Percentiles rank a stretch among this genome's conserved stretches.
Conservation (phyloP, 441 rosid species). For the Rhodomyrtus psidioides region DNA sequence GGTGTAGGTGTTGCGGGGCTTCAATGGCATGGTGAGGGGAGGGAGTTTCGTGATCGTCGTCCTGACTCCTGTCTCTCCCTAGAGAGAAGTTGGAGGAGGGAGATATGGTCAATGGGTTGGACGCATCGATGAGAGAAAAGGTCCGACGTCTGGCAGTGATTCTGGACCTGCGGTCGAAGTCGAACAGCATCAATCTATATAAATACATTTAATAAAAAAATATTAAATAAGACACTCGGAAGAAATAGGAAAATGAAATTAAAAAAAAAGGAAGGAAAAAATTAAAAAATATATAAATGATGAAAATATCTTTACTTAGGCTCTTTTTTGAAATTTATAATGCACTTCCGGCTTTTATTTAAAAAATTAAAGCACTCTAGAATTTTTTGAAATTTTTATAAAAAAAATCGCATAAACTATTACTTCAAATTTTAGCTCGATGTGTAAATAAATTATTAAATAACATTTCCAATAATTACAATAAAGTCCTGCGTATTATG, state of each 20-base stretch:
- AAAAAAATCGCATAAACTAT: no score
- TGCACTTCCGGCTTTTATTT: no score
- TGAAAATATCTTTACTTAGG: no score
- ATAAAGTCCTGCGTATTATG: neutral
- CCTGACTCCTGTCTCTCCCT: neutral
- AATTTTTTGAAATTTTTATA: no score
- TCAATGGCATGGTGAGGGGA: slow-evolving; percentile 41
- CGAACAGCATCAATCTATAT: neutral
- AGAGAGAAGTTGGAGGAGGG: neutral
- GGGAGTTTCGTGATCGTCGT: neutral
- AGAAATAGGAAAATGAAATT: no score
- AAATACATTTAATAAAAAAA: neutral
- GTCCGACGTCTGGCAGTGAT: neutral
- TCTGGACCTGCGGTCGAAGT: neutral
- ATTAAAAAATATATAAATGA: no score
- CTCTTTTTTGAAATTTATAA: no score
- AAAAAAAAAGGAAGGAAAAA: no score
- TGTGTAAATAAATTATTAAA: neutral
- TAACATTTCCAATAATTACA: neutral
- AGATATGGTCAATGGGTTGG: neutral
- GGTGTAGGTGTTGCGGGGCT: slow-evolving; percentile 40
- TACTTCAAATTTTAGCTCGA: neutral
- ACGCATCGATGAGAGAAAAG: neutral
- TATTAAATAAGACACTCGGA: no score
- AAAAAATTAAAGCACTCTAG: no score